These are phyloP conservation scores for Chaetomiaceae sp. DNA, from an alignment of 2,329 filamentous ascomycete genomes.

Conservation along the genomic window DNA sequence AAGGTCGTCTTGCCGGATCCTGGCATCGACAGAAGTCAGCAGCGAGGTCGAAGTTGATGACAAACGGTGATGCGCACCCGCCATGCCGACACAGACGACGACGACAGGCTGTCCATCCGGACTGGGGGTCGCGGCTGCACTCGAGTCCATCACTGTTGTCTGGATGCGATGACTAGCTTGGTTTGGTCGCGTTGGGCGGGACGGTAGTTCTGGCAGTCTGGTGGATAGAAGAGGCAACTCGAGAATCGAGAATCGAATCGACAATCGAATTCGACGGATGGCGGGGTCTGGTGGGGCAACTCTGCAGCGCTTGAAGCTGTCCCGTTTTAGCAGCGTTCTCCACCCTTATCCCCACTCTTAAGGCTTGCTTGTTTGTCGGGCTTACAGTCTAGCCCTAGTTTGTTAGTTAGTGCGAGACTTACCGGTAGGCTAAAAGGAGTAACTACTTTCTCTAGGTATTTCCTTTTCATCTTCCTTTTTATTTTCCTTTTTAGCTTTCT, in stretches of 20 bases:
- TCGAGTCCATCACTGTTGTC: constrained; percentile 17
- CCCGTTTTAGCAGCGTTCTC: no score
- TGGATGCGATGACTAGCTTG: neutral
- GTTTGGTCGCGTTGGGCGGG: neutral
- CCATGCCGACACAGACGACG: constrained; percentile 96
- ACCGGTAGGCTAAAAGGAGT: neutral
- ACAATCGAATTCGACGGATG: neutral
- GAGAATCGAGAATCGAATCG: neutral
- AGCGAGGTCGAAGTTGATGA: neutral
- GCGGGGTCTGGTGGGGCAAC: neutral
- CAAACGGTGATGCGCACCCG: constrained; percentile 51
- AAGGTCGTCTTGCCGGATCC: constrained; percentile 99
- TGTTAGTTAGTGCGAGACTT: no score
- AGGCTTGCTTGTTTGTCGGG: no score
- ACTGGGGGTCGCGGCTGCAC: constrained; percentile 34
- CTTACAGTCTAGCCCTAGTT: no score
- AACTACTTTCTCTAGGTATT: no score
- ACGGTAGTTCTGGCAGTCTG: neutral
- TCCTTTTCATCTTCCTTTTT: no score
- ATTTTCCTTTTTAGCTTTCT: no score
- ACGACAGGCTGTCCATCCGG: constrained; percentile 62
- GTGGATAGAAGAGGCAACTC: neutral
- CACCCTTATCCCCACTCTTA: no score
- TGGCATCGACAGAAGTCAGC: constrained; percentile 33
- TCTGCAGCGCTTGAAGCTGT: no score